Evolutionary conservation across 164 flowering plant species (phyloP).

Genomic region (Warburgia ugandensis): DNA sequence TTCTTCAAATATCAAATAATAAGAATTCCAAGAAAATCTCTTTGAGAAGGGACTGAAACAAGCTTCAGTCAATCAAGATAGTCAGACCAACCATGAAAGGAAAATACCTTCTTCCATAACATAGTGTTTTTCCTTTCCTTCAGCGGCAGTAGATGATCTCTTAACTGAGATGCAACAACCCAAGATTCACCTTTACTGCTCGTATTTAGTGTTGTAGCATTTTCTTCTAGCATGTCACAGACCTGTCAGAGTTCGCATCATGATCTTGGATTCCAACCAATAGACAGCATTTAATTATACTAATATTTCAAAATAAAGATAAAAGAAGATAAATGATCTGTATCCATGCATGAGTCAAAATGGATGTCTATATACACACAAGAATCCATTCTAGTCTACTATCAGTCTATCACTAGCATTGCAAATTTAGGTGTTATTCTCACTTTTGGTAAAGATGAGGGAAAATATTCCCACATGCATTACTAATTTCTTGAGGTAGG

Average conservation of each 20-base stretch:
- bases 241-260: conserved; percentile 37
- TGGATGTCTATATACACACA: background rate
- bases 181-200: conserved; percentile 58
- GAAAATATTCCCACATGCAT: too few species aligned
- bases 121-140: conserved; percentile 65
- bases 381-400: background rate
- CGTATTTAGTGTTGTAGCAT: conserved; percentile 48
- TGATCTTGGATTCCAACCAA: background rate
- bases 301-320: background rate
- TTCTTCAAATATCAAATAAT: too few species aligned
- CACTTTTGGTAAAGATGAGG: too few species aligned
- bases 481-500: too few species aligned
- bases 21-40: too few species aligned
- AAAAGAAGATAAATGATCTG: too few species aligned
- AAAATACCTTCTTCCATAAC: conserved; percentile 80
- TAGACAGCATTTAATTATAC: background rate
- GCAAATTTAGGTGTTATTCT: too few species aligned
- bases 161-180: conserved; percentile 77
- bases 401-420: too few species aligned
- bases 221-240: conserved; percentile 91
- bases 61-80: conserved; percentile 1
- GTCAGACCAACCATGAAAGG: background rate
- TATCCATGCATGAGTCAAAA: background rate
- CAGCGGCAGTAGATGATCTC: conserved; percentile 87
- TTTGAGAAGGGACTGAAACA: background rate